Percentiles rank a stretch among this genome's conserved stretches.
phyloP scores from a whole-genome alignment of 2,329 filamentous ascomycete genomes.

The Colletotrichum sp. region DNA sequence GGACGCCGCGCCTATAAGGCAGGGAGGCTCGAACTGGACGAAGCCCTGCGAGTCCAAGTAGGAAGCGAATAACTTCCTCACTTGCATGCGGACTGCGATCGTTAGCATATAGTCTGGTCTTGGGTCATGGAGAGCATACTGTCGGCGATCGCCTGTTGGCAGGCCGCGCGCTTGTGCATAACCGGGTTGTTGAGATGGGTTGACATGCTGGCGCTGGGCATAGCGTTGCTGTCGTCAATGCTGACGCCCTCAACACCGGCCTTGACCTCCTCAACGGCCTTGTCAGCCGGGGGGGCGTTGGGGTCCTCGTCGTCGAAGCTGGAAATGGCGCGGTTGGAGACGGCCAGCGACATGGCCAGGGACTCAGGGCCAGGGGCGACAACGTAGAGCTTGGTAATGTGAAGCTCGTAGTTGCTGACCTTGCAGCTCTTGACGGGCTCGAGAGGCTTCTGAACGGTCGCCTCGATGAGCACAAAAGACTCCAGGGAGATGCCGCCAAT shows the following conservation, averaged over 20 bases:
- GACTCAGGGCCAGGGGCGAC: slow-evolving; percentile 67
- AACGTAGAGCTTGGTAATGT: slow-evolving; percentile 84
- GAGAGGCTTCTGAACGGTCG: slow-evolving; percentile 78
- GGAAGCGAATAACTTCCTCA: slow-evolving; percentile 41
- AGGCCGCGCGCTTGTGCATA: slow-evolving; percentile 88
- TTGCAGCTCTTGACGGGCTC: slow-evolving; percentile 89
- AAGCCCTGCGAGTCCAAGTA: not conserved
- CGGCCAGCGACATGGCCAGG: slow-evolving; percentile 62
- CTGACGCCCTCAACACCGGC: slow-evolving; percentile 44
- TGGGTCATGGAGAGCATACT: not conserved
- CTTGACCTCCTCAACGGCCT: slow-evolving; percentile 29
- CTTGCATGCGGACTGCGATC: slow-evolving; percentile 39
- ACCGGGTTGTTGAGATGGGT: slow-evolving; percentile 91
- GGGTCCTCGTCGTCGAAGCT: slow-evolving; percentile 65
- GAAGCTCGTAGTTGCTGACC: slow-evolving; percentile 82
- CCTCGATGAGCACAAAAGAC: slow-evolving; percentile 83
- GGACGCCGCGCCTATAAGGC: slow-evolving; percentile 86
- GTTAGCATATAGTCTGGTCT: not conserved
- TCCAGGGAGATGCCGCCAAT: slow-evolving; percentile 76
- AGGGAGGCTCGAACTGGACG: slow-evolving; percentile 81
- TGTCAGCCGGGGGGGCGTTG: slow-evolving; percentile 31
- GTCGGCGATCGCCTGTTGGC: slow-evolving; percentile 80
- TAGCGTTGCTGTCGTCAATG: slow-evolving; percentile 37
- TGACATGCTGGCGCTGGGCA: slow-evolving; percentile 79
- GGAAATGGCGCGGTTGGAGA: slow-evolving; percentile 81